Conservation (phyloP, 106 monocot species). For the Agapanthus africanus region DNA sequence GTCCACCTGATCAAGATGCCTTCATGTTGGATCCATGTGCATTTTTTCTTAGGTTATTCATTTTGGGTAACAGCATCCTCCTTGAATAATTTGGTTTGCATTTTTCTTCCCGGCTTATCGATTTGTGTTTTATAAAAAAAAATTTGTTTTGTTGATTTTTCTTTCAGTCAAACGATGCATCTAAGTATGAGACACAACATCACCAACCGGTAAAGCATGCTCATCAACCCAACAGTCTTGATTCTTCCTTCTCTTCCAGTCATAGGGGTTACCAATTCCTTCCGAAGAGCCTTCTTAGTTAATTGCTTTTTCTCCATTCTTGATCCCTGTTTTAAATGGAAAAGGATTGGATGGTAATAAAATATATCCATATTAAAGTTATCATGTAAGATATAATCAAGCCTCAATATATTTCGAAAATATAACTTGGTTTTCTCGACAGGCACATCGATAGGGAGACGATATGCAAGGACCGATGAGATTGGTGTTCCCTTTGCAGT, state of each 20-base stretch:
- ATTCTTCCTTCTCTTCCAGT: no score
- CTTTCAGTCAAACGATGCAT: no score
- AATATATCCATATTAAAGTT: not conserved
- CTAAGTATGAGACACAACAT: not conserved
- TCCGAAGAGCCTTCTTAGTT: not conserved
- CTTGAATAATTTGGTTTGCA: not conserved
- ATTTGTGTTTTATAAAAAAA: no score
- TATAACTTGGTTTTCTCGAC: not conserved
- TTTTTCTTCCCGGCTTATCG: no score
- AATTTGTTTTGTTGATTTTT: no score
- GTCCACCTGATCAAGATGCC: no score
- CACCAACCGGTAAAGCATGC: not conserved
- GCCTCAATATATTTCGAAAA: not conserved
- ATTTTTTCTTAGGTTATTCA: no score
- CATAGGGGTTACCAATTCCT: no score
- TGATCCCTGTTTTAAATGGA: not conserved
- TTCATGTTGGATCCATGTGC: no score
- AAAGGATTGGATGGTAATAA: no score
- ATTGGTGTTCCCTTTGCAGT: conserved; percentile 42
- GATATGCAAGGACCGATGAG: conserved; percentile 33
- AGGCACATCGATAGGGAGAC: conserved; percentile 93
- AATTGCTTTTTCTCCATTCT: not conserved
- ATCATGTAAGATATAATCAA: not conserved
- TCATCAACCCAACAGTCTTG: no score
- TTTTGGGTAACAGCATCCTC: no score